A percentile compares a stretch with the other conserved stretches of the same genome.
phyloP scores from a whole-genome alignment of 208 protist genomes.

The Histomonas meleagridis region DNA sequence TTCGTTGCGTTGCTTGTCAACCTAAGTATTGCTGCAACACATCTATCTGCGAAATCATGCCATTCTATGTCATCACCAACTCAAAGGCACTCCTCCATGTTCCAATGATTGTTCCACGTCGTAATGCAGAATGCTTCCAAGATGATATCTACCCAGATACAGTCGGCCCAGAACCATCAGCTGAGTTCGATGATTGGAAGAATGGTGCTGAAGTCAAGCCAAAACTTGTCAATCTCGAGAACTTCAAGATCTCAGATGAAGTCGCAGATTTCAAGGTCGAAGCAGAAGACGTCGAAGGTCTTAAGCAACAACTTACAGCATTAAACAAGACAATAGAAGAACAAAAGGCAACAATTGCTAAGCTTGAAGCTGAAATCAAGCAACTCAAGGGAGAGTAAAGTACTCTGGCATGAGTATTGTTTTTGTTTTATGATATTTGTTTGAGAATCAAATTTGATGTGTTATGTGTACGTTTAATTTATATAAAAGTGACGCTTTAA shows the following conservation, averaged over 20 bases:
- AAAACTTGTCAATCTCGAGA: neutral
- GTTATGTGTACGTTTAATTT: too few relatives aligned
- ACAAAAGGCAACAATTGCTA: neutral
- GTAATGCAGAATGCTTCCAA: conserved; percentile 34
- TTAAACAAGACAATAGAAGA: neutral
- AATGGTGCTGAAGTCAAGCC: neutral
- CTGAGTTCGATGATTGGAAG: conserved; percentile 8
- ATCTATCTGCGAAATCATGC: conserved; percentile 5
- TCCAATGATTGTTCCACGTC: neutral
- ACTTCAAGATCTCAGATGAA: neutral
- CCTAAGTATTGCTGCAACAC: conserved; percentile 27
- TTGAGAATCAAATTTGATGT: too few relatives aligned
- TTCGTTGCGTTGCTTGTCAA: neutral
- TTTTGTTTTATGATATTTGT: too few relatives aligned
- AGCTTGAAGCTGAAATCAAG: conserved; percentile 5
- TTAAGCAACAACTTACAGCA: neutral
- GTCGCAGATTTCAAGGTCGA: neutral
- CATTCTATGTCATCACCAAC: neutral
- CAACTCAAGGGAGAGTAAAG: neutral
- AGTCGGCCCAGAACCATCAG: neutral
- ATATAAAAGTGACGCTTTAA: too few relatives aligned
- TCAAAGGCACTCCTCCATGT: neutral
- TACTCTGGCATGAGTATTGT: too few relatives aligned
- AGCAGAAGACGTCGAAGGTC: neutral
- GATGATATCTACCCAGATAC: conserved; percentile 32